Evolutionary conservation across 1,284 basidiomycete genomes (phyloP), one percentile per base, ranked within the genome.

Genomic region (Baeospora myosura): DNA sequence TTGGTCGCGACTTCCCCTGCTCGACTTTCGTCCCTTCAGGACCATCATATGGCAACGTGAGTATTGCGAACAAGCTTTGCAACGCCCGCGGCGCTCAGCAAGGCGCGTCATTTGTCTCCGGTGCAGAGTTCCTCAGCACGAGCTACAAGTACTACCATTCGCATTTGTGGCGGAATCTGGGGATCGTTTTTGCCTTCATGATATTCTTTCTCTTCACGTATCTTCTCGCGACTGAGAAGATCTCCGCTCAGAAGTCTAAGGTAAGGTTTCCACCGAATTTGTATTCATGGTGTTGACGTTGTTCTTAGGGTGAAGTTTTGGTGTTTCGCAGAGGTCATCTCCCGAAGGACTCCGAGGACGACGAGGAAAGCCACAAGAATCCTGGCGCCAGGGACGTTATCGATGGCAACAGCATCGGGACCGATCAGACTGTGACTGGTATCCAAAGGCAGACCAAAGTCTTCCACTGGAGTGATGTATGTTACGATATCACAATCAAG

Each of bases 401-500:
- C 16, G 54, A 66, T 31, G 78, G 78, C 0, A 64, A 69, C 20
- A 53, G 54, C 10, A 88, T 81, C 60, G 89, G 26, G 50, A 48
- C 12, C 56, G 77, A 1, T 74, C 78, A 0, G 94, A 72, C 57
- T 66, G 63, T 0, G 45, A 59, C 57, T 18, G 64, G 90, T 54
- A 57, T 82, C 5, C 91, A 88, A 88, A 69, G 71, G 59, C 79
- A 81, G 49, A 45, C 3, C 11, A 69, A 35, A 53, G n/a, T 66
- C 16, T 82, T 82, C 57, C 75, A 78, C 8, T 82, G 77, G 76
- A 66, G 73, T 45, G 63, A 78, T 41, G 47, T 82, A 41, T 54
- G 69, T 41, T 88, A 87, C 55, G 70, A 71, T 38, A 79, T 89
- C 29, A 75, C 73, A 23, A 70, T 87, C 48, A 63, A 74, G 43